Evolutionary conservation across 495 filamentous ascomycete species (phyloP).

Genomic region (Aspergillus affinis): DNA sequence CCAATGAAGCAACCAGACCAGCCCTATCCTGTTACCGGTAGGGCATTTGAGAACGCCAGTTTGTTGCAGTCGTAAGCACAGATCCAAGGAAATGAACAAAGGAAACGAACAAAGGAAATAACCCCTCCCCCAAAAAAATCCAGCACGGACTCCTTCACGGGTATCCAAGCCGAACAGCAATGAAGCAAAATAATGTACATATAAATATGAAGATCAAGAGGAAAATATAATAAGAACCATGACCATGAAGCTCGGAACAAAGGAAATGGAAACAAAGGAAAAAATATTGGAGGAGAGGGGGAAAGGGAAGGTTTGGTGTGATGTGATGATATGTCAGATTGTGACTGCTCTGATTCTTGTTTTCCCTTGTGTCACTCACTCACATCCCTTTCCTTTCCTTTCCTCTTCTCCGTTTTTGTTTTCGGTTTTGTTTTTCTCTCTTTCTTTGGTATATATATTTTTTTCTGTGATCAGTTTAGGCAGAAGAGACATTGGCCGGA

Average conservation of each 20-base stretch:
- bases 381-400: neutral
- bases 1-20: neutral
- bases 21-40: neutral
- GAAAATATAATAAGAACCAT: slow-evolving; percentile 7
- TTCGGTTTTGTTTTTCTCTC: too few relatives aligned
- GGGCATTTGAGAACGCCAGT: neutral
- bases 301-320: neutral
- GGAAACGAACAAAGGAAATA: slow-evolving; percentile 1
- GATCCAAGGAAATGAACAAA: neutral
- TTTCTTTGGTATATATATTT: neutral
- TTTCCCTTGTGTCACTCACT: too few relatives aligned
- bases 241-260: neutral
- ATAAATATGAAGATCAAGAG: slow-evolving; percentile 11
- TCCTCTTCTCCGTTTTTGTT: too few relatives aligned
- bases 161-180: slow-evolving; percentile 2
- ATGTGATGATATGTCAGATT: slow-evolving; percentile 1
- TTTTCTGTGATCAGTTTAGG: slow-evolving; percentile 16
- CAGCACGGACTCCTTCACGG: neutral
- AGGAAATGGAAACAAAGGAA: neutral
- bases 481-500: slow-evolving; percentile 30
- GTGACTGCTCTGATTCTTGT: neutral
- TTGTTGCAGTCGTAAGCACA: slow-evolving; percentile 1
- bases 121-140: slow-evolving; percentile 5
- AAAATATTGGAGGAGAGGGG: too few relatives aligned
- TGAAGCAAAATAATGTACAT: slow-evolving; percentile 13